phyloP scores from a whole-genome alignment of 345 rosid species.

The Heritiera fomes region DNA sequence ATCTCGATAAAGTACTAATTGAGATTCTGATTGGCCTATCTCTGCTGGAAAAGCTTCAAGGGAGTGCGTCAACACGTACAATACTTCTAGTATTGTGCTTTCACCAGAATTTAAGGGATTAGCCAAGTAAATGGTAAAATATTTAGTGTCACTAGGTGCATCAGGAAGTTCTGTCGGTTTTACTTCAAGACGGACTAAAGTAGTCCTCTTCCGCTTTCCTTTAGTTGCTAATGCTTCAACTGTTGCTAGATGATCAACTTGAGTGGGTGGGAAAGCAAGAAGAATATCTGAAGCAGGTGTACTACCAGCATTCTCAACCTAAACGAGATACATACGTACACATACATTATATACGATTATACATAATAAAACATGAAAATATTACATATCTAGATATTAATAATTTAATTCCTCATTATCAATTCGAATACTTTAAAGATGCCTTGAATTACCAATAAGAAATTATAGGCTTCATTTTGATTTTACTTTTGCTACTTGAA shows the following conservation, averaged over 20 bases:
- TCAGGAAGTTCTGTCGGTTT: slow-evolving; percentile 66
- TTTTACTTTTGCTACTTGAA: neutral
- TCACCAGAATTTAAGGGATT: slow-evolving; percentile 64
- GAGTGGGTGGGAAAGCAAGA: slow-evolving; percentile 84
- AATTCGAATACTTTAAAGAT: neutral
- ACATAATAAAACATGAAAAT: slow-evolving; percentile 4
- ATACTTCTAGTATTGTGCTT: slow-evolving; percentile 74
- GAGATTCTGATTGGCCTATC: slow-evolving; percentile 92
- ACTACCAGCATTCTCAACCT: slow-evolving; percentile 82
- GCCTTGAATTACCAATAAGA: slow-evolving; percentile 9
- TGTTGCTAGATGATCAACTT: slow-evolving; percentile 63
- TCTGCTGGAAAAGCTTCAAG: slow-evolving; percentile 91
- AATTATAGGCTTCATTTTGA: neutral
- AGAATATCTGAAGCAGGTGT: slow-evolving; percentile 63
- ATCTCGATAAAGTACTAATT: slow-evolving; percentile 82
- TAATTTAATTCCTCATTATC: neutral
- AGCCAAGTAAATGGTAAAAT: slow-evolving; percentile 50
- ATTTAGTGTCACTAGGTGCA: slow-evolving; percentile 71
- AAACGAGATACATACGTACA: slow-evolving; percentile 26
- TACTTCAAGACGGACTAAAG: slow-evolving; percentile 57
- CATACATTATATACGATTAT: neutral
- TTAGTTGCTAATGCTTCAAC: slow-evolving; percentile 69
- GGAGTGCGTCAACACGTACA: slow-evolving; percentile 75
- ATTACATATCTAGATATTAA: neutral
- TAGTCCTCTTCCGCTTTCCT: slow-evolving; percentile 81